A percentile compares a stretch with the other conserved stretches of the same genome.
Evolutionary conservation across 176 grass and related monocot species (phyloP).

Genomic region (Paspalum vaginatum): DNA sequence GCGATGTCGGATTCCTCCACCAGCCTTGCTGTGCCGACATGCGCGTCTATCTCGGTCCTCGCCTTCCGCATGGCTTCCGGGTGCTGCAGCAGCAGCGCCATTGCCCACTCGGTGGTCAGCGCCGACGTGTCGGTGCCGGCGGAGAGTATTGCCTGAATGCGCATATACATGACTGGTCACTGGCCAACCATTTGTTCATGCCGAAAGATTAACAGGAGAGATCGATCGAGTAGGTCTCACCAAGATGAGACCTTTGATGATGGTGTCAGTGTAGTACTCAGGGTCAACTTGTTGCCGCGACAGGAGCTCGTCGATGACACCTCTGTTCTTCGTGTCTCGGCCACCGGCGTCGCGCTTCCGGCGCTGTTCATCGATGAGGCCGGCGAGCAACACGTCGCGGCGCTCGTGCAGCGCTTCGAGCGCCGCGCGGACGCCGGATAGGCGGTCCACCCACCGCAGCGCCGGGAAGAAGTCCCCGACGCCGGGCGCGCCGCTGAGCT

Average conservation of each 20-base stretch:
- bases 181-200: background rate
- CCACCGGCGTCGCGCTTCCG: background rate
- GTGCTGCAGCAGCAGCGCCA: conserved; percentile 60
- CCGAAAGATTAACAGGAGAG: too few relatives aligned
- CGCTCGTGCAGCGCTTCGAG: background rate
- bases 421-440: conserved; percentile 13
- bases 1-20: conserved; percentile 52
- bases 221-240: conserved; percentile 12
- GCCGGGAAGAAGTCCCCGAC: conserved; percentile 54
- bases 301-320: conserved; percentile 53
- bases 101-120: conserved; percentile 63
- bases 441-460: conserved; percentile 44
- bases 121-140: conserved; percentile 64
- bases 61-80: conserved; percentile 37
- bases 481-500: conserved; percentile 31
- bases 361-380: conserved; percentile 25
- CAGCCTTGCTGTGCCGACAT: conserved; percentile 36
- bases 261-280: conserved; percentile 8
- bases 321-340: conserved; percentile 8
- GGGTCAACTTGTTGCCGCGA: conserved; percentile 46
- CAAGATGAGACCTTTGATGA: conserved; percentile 43
- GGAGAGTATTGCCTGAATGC: conserved; percentile 25
- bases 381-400: conserved; percentile 44
- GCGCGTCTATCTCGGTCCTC: conserved; percentile 37
- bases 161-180: background rate